A percentile compares a stretch with the other conserved stretches of the same genome.
Evolutionary conservation across 352 stramenopile genomes (phyloP).

Genomic region (Globisporangium heterothallicum): DNA sequence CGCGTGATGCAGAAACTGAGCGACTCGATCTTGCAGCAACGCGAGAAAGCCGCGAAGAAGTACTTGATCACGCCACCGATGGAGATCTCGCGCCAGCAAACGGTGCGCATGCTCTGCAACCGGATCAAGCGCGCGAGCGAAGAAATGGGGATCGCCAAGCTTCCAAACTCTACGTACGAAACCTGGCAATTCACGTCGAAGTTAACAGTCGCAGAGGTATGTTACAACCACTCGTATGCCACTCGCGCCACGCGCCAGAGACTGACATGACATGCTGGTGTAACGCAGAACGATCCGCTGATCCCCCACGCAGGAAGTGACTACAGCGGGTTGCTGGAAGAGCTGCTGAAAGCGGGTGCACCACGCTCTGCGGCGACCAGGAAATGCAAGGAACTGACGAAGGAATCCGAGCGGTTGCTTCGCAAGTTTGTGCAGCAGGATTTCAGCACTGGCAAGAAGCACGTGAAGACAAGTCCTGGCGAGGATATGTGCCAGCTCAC

Average conservation of each 20-base stretch:
- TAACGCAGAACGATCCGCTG: constrained; percentile 49
- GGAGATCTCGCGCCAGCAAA: constrained; percentile 69
- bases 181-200: constrained; percentile 81
- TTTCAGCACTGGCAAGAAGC: constrained; percentile 36
- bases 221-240: neutral
- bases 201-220: constrained; percentile 58
- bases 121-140: constrained; percentile 65
- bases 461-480: constrained; percentile 31
- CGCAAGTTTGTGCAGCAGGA: constrained; percentile 47
- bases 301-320: constrained; percentile 67
- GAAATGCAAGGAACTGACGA: constrained; percentile 57
- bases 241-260: too few species aligned
- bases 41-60: constrained; percentile 1
- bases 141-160: constrained; percentile 68
- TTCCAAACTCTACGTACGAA: constrained; percentile 81
- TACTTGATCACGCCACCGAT: constrained; percentile 33
- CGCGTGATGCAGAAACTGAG: constrained; percentile 29
- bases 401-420: constrained; percentile 45
- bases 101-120: constrained; percentile 54
- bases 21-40: constrained; percentile 13
- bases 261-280: too few species aligned
- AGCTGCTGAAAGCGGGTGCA: constrained; percentile 69
- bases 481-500: constrained; percentile 42
- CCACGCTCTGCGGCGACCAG: constrained; percentile 53
- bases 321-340: constrained; percentile 64